Evolutionary conservation across 228 moss, liverwort and hornwort species (phyloP).

Genomic region (Sphagnum magellanicum): DNA sequence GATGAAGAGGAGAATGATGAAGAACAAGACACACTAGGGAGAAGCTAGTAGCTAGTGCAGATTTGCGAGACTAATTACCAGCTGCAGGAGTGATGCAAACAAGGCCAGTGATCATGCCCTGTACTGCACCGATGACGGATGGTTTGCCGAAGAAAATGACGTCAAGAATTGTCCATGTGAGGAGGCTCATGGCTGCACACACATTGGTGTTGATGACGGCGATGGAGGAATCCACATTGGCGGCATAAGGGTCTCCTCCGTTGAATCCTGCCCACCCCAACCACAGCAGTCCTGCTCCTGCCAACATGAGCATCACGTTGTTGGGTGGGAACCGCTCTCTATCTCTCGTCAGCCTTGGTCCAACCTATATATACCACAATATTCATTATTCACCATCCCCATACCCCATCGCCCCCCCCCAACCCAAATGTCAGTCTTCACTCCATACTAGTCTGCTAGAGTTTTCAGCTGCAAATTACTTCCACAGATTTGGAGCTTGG

Average conservation of each 20-base stretch:
- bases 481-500: too few species aligned
- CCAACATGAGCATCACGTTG: constrained; percentile 77
- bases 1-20: not conserved
- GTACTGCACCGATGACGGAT: constrained; percentile 86
- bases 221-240: constrained; percentile 44
- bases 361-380: constrained; percentile 33
- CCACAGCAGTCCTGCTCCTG: constrained; percentile 87
- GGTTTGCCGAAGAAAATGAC: constrained; percentile 74
- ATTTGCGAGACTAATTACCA: constrained; percentile 22
- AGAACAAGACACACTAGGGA: not conserved
- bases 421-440: too few species aligned
- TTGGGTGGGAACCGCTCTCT: constrained; percentile 73
- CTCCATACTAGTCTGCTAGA: too few species aligned
- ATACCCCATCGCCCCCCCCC: too few species aligned
- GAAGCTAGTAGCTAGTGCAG: not conserved
- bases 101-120: constrained; percentile 98
- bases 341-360: constrained; percentile 57
- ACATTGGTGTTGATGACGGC: constrained; percentile 76
- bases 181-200: constrained; percentile 59
- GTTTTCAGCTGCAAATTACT: too few species aligned
- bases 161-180: constrained; percentile 82
- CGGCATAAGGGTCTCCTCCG: constrained; percentile 64
- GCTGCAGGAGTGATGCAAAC: constrained; percentile 85
- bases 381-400: too few species aligned
- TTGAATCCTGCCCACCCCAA: constrained; percentile 96